Conservation (phyloP, 1,284 basidiomycete species). For the Meripilus lineatus region DNA sequence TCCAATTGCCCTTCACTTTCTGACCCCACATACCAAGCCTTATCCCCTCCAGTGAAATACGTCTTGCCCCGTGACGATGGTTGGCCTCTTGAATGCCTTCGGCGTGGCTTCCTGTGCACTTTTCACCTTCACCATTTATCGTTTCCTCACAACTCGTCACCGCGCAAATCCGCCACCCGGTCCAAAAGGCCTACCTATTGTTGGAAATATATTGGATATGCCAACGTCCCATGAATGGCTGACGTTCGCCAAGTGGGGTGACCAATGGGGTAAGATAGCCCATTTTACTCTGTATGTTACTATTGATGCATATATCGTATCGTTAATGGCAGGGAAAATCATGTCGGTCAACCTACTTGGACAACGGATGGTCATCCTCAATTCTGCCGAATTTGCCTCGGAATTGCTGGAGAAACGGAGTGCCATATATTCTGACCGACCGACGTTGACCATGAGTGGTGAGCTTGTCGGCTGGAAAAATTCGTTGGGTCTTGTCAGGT, state of each 20-base stretch:
- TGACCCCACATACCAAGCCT: too few relatives aligned
- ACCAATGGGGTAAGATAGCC: conserved; percentile 14
- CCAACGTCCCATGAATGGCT: conserved; percentile 16
- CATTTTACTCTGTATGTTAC: not conserved
- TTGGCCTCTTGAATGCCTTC: too few relatives aligned
- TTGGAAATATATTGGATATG: conserved; percentile 18
- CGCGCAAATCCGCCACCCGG: conserved; percentile 10
- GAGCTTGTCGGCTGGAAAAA: conserved; percentile 68
- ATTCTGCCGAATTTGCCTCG: conserved; percentile 45
- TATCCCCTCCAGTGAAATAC: too few relatives aligned
- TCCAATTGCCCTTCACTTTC: too few relatives aligned
- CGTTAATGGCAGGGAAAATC: conserved; percentile 18
- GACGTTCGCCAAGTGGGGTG: conserved; percentile 15
- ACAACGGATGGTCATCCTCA: conserved; percentile 56
- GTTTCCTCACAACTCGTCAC: not conserved
- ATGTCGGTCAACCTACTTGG: conserved; percentile 49
- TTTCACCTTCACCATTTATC: not conserved
- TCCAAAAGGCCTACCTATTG: conserved; percentile 14
- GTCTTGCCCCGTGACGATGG: too few relatives aligned
- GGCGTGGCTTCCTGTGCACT: too few relatives aligned
- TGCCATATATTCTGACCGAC: conserved; percentile 67
- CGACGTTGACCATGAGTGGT: conserved; percentile 31
- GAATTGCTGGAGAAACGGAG: conserved; percentile 67
- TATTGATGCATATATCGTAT: not conserved
- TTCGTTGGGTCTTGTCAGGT: conserved; percentile 53